Conservation (phyloP, 2,329 filamentous ascomycete species). For the Calonectria hongkongensis region DNA sequence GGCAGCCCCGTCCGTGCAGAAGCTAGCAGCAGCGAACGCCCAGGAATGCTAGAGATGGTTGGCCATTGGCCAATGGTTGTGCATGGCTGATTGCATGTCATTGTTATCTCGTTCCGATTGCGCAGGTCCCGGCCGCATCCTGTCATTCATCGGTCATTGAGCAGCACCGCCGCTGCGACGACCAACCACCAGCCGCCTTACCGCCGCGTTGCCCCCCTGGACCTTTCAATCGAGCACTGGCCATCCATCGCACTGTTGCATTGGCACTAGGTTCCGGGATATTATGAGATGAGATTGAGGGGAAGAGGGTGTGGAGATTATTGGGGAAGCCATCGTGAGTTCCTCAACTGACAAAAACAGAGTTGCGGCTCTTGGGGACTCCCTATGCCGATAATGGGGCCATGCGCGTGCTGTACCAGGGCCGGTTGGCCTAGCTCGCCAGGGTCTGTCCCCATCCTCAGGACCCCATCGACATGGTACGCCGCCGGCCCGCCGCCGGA, state of each 20-base stretch:
- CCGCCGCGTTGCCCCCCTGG: background rate
- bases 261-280: slow-evolving; percentile 17
- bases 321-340: background rate
- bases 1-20: slow-evolving; percentile 20
- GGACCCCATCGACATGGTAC: background rate
- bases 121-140: slow-evolving; percentile 22
- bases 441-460: slow-evolving; percentile 19
- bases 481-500: slow-evolving; percentile 34
- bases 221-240: slow-evolving; percentile 8
- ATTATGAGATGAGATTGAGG: slow-evolving; percentile 28
- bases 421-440: background rate
- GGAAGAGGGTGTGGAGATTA: slow-evolving; percentile 31
- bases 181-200: slow-evolving; percentile 6
- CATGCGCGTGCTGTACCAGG: slow-evolving; percentile 24
- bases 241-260: slow-evolving; percentile 17
- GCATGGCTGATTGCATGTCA: slow-evolving; percentile 26
- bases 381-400: slow-evolving; percentile 21
- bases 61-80: slow-evolving; percentile 21
- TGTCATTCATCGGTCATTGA: slow-evolving; percentile 22
- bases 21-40: slow-evolving; percentile 20
- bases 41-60: slow-evolving; percentile 10
- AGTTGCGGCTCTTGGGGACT: slow-evolving; percentile 35
- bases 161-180: background rate
- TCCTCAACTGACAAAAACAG: slow-evolving; percentile 16
- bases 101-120: slow-evolving; percentile 33